These are phyloP conservation scores for Irpex sp. DNA, from an alignment of 1,284 basidiomycete genomes.

Conservation along the genomic window DNA sequence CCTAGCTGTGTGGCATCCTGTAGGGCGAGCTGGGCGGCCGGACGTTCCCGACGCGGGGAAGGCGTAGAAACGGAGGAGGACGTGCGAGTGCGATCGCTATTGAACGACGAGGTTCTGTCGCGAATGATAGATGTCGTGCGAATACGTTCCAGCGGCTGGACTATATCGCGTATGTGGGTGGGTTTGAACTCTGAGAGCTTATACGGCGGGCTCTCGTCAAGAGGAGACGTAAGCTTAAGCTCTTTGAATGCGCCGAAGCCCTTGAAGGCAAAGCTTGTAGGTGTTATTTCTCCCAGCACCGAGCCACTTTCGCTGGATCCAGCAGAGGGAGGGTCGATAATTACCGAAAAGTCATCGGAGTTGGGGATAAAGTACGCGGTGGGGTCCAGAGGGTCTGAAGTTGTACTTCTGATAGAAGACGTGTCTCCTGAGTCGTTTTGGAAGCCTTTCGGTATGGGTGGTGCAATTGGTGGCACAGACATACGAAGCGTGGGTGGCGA, in stretches of 20 bases:
- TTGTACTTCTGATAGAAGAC: constrained; percentile 5
- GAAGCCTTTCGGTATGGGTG: constrained; percentile 47
- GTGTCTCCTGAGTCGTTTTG: constrained; percentile 24
- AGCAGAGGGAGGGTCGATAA: neutral
- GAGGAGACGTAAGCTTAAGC: neutral
- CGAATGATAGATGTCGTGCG: neutral
- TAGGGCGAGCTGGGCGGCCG: constrained; percentile 15
- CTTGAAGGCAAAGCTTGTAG: neutral
- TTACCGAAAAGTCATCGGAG: neutral
- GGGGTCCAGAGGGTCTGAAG: constrained; percentile 12
- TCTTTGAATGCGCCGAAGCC: neutral
- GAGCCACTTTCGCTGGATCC: neutral
- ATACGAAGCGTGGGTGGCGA: constrained; percentile 57
- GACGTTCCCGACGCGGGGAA: constrained; percentile 2
- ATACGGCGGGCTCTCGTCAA: neutral
- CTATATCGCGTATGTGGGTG: neutral
- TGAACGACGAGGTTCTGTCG: neutral
- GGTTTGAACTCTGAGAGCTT: neutral
- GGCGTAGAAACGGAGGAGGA: neutral
- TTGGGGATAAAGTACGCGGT: constrained; percentile 4
- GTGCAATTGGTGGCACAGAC: constrained; percentile 61
- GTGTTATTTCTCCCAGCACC: neutral
- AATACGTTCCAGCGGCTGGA: neutral
- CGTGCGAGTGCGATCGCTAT: neutral
- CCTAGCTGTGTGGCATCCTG: constrained; percentile 13